Base-by-base conservation (phyloP, 768 basidiomycete genomes). In the Leccinellum rugosiceps region DNA sequence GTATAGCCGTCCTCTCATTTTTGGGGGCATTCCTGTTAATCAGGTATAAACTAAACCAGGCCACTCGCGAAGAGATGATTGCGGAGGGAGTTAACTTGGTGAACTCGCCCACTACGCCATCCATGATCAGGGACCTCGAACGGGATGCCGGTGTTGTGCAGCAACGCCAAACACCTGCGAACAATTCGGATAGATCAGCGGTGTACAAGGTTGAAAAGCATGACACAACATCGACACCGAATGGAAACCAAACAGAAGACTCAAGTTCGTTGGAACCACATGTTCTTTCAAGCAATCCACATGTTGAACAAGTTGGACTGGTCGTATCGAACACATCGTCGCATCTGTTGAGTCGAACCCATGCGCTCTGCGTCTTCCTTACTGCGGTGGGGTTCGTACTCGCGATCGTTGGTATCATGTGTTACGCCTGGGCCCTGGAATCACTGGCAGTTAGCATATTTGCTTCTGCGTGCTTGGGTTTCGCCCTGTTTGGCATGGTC, bases 1-100 rank as follows among this genome's bases (percentile, higher is more conserved):
- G 19, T 43, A 21, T 23, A 73, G 78, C 77, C 25, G 69, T 78
- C 21, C 61, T 79, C 8, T 75, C 84, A 3, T 85, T 86, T 69
- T 64, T 80, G 48, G 83, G 75, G 4, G 80, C 82, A 23, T 85
- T 84, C 69, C 76, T 83, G 58, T 73, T 85, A 28, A 74, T 83
- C 45, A 73, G 78, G 35, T 83, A 83, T 71, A 82, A 80, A 57
- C 70, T 85, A 4, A 72, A 76, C 52, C 80, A 80, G 59, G 85
- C 83, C 8, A 78, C 74, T 28, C 74, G 73, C 3, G 79, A 82
- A 50, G 78, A 82, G 61, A 60, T 66, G 58, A 69, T 80, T 58
- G 74, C 65, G 25, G 74, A 77, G 54, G 67, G 66, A 21, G 58
- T 69, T n/a, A 54, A 54, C 30, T 28, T 55, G 17, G 64, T 58